Evolutionary conservation across 164 flowering plant species (phyloP).

Genomic region (Dillenia suffruticosa): DNA sequence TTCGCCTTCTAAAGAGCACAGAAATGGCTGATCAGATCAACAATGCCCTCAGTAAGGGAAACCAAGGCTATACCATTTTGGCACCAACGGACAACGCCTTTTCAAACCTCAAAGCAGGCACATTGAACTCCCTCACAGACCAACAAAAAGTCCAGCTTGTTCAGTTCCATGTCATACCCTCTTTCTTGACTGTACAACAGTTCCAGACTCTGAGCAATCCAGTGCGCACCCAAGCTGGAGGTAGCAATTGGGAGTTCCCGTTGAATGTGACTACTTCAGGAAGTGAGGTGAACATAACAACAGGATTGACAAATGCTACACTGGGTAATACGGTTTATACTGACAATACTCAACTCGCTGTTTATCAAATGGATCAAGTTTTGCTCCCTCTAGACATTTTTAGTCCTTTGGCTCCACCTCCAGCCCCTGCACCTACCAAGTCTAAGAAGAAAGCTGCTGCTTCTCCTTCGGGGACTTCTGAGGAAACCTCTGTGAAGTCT

Average conservation of each 20-base stretch:
- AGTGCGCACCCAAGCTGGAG: slow-evolving; percentile 72
- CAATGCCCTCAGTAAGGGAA: slow-evolving; percentile 63
- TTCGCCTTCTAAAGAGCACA: slow-evolving; percentile 35
- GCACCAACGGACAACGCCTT: slow-evolving; percentile 82
- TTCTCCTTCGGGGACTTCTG: slow-evolving; percentile 10
- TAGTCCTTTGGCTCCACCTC: slow-evolving; percentile 36
- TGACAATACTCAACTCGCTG: slow-evolving; percentile 48
- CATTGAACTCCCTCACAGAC: slow-evolving; percentile 58
- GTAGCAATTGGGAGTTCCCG: slow-evolving; percentile 34
- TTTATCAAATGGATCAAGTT: slow-evolving; percentile 81
- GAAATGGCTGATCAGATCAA: slow-evolving; percentile 45
- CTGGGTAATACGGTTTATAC: slow-evolving; percentile 50
- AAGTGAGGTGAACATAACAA: slow-evolving; percentile 57
- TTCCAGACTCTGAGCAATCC: slow-evolving; percentile 91
- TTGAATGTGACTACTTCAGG: slow-evolving; percentile 71
- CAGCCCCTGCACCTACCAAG: slow-evolving; percentile 15
- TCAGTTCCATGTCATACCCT: slow-evolving; percentile 70
- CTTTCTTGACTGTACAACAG: slow-evolving; percentile 37
- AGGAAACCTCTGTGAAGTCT: slow-evolving; percentile 12
- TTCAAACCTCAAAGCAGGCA: slow-evolving; percentile 54
- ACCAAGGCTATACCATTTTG: slow-evolving; percentile 62
- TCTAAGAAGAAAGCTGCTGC: too few relatives aligned
- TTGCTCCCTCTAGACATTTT: slow-evolving; percentile 65
- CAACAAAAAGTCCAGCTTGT: slow-evolving; percentile 53
- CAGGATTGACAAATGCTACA: slow-evolving; percentile 56